Conservation (phyloP, 768 basidiomycete genomes). For the Scleroderma bovista region DNA sequence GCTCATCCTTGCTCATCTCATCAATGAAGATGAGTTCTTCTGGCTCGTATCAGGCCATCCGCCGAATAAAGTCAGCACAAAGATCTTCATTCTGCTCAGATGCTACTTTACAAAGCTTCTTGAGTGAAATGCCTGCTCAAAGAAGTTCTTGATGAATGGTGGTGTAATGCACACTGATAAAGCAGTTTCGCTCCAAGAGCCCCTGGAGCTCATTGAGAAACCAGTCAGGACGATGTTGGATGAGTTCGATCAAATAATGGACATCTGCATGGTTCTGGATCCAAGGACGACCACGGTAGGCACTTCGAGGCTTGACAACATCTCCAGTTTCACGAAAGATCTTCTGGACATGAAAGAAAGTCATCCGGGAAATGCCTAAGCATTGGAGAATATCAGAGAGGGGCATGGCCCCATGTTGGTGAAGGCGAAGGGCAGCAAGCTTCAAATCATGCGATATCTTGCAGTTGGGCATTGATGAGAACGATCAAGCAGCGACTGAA, state of each 20-base stretch:
- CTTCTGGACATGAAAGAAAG: conserved; percentile 17
- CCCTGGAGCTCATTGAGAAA: conserved; percentile 30
- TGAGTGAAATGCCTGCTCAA: conserved; percentile 21
- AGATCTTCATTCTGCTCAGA: conserved; percentile 23
- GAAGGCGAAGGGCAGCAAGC: background rate
- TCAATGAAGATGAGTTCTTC: conserved; percentile 33
- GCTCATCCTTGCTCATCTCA: conserved; percentile 30
- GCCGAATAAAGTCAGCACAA: conserved; percentile 19
- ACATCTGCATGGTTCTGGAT: conserved; percentile 11
- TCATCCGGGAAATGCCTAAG: conserved; percentile 14
- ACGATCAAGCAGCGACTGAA: background rate
- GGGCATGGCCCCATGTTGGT: background rate
- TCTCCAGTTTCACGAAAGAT: conserved; percentile 10
- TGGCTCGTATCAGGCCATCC: conserved; percentile 25
- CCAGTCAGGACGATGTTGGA: conserved; percentile 22
- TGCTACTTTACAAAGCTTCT: conserved; percentile 30
- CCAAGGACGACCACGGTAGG: background rate
- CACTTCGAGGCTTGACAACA: conserved; percentile 1
- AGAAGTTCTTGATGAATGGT: conserved; percentile 28
- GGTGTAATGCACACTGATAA: conserved; percentile 30
- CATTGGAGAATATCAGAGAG: conserved; percentile 13
- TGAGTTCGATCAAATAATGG: conserved; percentile 18
- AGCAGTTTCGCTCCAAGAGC: conserved; percentile 6
- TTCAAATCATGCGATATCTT: background rate
- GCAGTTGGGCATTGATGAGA: background rate